Evolutionary conservation across 2,329 filamentous ascomycete genomes (phyloP), one percentile per base, ranked within the genome.

Genomic region (Colletotrichum theobromicola): DNA sequence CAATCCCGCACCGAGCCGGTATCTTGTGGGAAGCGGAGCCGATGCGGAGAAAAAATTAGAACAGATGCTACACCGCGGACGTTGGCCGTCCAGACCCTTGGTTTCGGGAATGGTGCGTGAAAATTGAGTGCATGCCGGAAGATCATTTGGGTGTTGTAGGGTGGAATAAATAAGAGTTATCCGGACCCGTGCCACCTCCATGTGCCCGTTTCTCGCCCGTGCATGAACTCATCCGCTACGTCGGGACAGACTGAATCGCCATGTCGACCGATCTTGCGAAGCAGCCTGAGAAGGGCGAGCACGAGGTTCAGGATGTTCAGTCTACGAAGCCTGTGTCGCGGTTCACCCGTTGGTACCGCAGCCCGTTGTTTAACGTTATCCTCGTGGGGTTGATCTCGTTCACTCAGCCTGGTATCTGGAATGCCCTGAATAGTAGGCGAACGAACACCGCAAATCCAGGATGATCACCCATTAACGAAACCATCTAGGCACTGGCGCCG

Each of bases 401-500:
- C 77, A 86, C 85, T 2, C 85, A 87, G 53, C 86, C 86, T 0
- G 86, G 85, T 4, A 86, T 88, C 26, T 88, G 86, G 85, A 87
- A 85, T 70, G 86, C 86, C 5, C 79, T 88, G 18, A 87, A 87
- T 75, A 82, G 82, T 79, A 81, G n/a, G 75, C 55, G 24, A 4
- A 18, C n/a, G 42, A 30, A 3, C 34, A 15, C 4, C 1, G 16
- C 53, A 1, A 57, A 8, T 37, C 1, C 32, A 9, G 5, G 0
- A 24, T 30, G 15, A 16, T 13, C 2, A 15, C 0, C 10, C 16
- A 5, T 28, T 73, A 4, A 73, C 50, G 3, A 2, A 3, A 4
- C 4, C 2, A 10, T 5, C 0, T 46, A 80, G 79, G 77, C 64
- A 80, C 79, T 1, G 93, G 93, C 9, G 93, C 92, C 2, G 93